A percentile compares a stretch with the other conserved stretches of the same genome.
phyloP scores from a whole-genome alignment of 352 stramenopile species.

The Phytophthora constricta region DNA sequence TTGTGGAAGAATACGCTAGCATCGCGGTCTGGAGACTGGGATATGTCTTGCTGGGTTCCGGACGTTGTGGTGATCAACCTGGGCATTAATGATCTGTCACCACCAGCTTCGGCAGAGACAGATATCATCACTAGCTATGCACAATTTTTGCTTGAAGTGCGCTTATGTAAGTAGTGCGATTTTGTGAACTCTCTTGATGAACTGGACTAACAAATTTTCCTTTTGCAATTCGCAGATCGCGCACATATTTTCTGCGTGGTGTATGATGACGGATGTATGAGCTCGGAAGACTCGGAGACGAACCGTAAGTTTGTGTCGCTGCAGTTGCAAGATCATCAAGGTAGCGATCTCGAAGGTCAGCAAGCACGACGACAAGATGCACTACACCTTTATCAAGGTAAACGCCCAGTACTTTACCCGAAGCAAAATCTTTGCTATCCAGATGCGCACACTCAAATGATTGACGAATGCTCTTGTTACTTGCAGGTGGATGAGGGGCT shows the following conservation, averaged over 20 bases:
- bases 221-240: slow-evolving; percentile 50
- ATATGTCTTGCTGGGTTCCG: slow-evolving; percentile 78
- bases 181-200: not conserved
- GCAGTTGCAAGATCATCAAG: slow-evolving; percentile 88
- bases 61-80: slow-evolving; percentile 89
- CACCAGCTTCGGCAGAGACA: slow-evolving; percentile 81
- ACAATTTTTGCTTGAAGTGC: slow-evolving; percentile 76
- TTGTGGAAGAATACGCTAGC: slow-evolving; percentile 90
- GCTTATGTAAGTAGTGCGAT: slow-evolving; percentile 59
- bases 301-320: slow-evolving; percentile 82
- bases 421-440: not conserved
- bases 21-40: slow-evolving; percentile 69
- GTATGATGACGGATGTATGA: slow-evolving; percentile 85
- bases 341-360: slow-evolving; percentile 81
- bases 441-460: not conserved
- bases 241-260: slow-evolving; percentile 90
- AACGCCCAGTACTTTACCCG: slow-evolving; percentile 24
- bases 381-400: slow-evolving; percentile 86
- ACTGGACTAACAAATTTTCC: not conserved
- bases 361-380: slow-evolving; percentile 81
- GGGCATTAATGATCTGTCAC: slow-evolving; percentile 85
- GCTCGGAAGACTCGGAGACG: slow-evolving; percentile 72
- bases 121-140: slow-evolving; percentile 85
- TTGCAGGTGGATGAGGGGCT: slow-evolving; percentile 72
- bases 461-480: not conserved